phyloP scores from a whole-genome alignment of 1,139 yeast species.

The Yamadazyma diddensiae region DNA sequence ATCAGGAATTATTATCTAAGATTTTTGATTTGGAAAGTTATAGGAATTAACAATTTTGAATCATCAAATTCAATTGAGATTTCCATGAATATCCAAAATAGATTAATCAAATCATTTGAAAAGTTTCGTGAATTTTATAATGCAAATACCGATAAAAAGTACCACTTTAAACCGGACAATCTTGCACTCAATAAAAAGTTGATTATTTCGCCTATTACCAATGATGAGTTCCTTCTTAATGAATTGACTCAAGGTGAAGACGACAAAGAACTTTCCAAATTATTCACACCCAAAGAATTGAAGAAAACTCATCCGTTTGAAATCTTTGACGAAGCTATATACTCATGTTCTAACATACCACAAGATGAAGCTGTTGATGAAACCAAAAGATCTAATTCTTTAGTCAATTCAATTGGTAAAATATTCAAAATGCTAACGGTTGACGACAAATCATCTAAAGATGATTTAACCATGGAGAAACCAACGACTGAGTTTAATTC shows the following conservation, averaged over 20 bases:
- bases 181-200: constrained; percentile 54
- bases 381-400: constrained; percentile 23
- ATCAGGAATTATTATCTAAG: constrained; percentile 69
- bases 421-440: constrained; percentile 35
- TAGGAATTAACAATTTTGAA: constrained; percentile 48
- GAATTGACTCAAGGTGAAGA: constrained; percentile 10
- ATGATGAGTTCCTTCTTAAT: constrained; percentile 25
- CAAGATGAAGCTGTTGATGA: constrained; percentile 12
- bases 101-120: constrained; percentile 24
- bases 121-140: constrained; percentile 17
- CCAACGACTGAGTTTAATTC: constrained; percentile 13
- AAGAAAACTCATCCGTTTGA: constrained; percentile 64
- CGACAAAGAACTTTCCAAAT: constrained; percentile 9
- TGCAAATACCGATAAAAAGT: constrained; percentile 12
- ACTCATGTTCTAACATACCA: constrained; percentile 48
- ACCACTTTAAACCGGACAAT: constrained; percentile 39
- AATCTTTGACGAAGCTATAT: constrained; percentile 73
- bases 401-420: constrained; percentile 37
- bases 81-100: constrained; percentile 28
- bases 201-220: constrained; percentile 37
- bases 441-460: constrained; percentile 22
- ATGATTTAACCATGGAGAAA: constrained; percentile 1
- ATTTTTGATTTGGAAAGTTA: constrained; percentile 64
- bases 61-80: constrained; percentile 32
- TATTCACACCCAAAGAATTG: constrained; percentile 30